These are phyloP conservation scores for Auricularia cornea DNA, from an alignment of 768 basidiomycete species.

Conservation along the genomic window DNA sequence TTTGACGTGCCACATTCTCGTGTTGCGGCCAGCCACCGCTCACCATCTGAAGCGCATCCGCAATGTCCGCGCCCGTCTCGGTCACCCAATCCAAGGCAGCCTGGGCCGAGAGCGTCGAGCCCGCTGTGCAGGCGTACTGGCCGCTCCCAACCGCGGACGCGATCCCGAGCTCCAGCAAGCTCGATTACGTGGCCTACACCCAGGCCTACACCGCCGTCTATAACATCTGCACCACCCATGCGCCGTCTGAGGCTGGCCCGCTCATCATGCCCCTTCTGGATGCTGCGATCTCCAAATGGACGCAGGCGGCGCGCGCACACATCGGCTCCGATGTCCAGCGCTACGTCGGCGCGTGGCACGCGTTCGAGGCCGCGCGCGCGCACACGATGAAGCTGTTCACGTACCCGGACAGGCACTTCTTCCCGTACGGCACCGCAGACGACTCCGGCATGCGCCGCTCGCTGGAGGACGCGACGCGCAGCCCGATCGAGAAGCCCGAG, in stretches of 20 bases:
- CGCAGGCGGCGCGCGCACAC: not conserved
- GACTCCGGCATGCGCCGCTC: not conserved
- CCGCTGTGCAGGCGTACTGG: not conserved
- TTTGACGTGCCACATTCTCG: not conserved
- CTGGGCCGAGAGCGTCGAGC: not conserved
- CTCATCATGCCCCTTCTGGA: not conserved
- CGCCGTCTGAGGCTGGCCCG: not conserved
- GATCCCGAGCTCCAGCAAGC: not conserved
- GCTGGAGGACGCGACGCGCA: not conserved
- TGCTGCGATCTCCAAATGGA: not conserved
- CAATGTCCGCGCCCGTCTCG: not conserved
- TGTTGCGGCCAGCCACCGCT: not conserved
- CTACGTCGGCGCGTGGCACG: not conserved
- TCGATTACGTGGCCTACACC: not conserved
- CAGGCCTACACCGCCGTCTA: not conserved
- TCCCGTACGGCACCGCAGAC: not conserved
- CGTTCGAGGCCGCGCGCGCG: not conserved
- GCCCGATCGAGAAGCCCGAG: not conserved
- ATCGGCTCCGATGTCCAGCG: not conserved
- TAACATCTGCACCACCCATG: not conserved
- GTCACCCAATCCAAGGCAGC: not conserved
- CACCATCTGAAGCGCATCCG: not conserved
- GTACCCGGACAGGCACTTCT: not conserved
- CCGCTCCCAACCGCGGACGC: not conserved
- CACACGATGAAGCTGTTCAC: not conserved